A percentile compares a stretch with the other conserved stretches of the same genome.
Conservation (phyloP, 139 green algal genomes). For the Prasinococcaceae sp. region DNA sequence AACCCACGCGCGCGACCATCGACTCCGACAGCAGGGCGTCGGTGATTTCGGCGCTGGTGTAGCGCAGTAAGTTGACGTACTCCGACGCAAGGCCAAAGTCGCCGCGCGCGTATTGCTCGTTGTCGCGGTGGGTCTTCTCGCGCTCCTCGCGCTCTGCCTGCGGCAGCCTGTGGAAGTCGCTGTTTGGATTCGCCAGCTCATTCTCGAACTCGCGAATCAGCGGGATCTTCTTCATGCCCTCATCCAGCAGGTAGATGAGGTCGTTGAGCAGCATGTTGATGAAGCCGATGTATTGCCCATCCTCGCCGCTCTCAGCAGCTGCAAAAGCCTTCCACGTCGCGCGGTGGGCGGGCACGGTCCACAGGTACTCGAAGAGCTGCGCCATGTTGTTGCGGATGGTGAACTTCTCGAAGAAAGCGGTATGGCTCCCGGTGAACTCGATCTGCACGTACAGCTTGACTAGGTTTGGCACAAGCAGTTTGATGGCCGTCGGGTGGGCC, state of each 20-base stretch:
- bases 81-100: constrained; percentile 41
- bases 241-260: constrained; percentile 67
- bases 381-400: constrained; percentile 58
- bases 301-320: constrained; percentile 9
- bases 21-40: constrained; percentile 35
- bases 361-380: constrained; percentile 75
- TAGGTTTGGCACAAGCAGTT: constrained; percentile 59
- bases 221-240: constrained; percentile 66
- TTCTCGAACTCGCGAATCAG: constrained; percentile 26
- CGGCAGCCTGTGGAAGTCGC: no score
- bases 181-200: constrained; percentile 48
- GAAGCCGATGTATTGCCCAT: constrained; percentile 56
- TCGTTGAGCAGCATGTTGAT: constrained; percentile 89
- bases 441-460: constrained; percentile 74
- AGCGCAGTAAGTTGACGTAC: constrained; percentile 49
- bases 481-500: constrained; percentile 57
- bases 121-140: constrained; percentile 1
- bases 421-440: constrained; percentile 31
- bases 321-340: constrained; percentile 25
- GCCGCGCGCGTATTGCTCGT: constrained; percentile 1
- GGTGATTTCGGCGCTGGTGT: constrained; percentile 43
- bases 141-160: not conserved
- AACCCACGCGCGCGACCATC: constrained; percentile 61
- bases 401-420: constrained; percentile 90
- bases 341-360: constrained; percentile 47